These are phyloP conservation scores for Trifolium dubium DNA, from an alignment of 306 rosid genomes.

Conservation along the genomic window DNA sequence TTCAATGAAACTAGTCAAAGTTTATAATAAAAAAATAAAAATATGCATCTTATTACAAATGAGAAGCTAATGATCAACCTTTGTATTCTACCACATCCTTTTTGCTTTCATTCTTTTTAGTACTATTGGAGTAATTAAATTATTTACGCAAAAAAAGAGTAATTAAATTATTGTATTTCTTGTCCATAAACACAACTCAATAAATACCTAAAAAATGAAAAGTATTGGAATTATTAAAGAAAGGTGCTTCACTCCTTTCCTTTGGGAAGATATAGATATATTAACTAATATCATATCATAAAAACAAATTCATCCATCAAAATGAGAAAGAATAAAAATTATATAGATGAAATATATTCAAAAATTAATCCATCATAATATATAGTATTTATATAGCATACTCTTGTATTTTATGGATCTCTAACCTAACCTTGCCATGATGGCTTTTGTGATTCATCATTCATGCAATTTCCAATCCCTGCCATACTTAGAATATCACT, in stretches of 20 bases:
- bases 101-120: too few relatives aligned
- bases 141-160: too few relatives aligned
- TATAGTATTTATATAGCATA: neutral
- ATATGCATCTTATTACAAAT: too few relatives aligned
- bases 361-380: slow-evolving; percentile 28
- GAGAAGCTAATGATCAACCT: too few relatives aligned
- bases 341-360: slow-evolving; percentile 8
- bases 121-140: too few relatives aligned
- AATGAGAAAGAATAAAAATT: slow-evolving; percentile 12
- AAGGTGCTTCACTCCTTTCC: slow-evolving; percentile 64
- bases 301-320: slow-evolving; percentile 18
- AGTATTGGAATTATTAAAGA: slow-evolving; percentile 38
- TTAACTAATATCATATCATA: neutral
- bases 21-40: too few relatives aligned
- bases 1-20: too few relatives aligned
- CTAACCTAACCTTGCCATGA: slow-evolving; percentile 67
- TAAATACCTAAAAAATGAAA: slow-evolving; percentile 38
- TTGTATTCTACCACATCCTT: too few relatives aligned
- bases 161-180: too few relatives aligned
- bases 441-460: slow-evolving; percentile 61
- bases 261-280: slow-evolving; percentile 50
- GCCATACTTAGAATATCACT: slow-evolving; percentile 72
- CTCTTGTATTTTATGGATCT: slow-evolving; percentile 8
- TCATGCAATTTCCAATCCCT: slow-evolving; percentile 70
- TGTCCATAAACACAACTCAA: too few relatives aligned